Conservation (phyloP, 192 early-diverging fungal species). For the Backusella tuberculispora region DNA sequence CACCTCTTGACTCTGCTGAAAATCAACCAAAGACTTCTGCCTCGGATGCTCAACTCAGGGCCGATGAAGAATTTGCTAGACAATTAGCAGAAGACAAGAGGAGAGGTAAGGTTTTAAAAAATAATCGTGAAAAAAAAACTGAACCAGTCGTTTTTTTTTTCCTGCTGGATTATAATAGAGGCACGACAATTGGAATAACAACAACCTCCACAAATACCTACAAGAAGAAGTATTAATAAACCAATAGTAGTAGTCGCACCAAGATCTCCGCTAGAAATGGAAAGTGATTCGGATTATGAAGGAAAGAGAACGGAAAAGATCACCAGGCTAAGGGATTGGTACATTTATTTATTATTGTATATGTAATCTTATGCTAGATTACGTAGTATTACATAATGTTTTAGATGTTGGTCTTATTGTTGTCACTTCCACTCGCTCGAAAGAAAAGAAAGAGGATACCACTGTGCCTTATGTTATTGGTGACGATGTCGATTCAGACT, state of each 20-base stretch:
- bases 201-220: neutral
- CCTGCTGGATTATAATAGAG: no score
- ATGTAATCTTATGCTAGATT: neutral
- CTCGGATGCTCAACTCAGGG: conserved; percentile 47
- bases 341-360: neutral
- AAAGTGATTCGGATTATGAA: conserved; percentile 21
- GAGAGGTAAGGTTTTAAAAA: neutral
- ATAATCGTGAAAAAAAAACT: no score
- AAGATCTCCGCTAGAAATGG: conserved; percentile 20
- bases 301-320: neutral
- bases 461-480: conserved; percentile 30
- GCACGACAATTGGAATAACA: neutral
- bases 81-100: conserved; percentile 44
- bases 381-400: neutral
- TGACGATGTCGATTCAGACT: conserved; percentile 32
- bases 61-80: conserved; percentile 60
- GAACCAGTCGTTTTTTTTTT: no score
- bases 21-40: conserved; percentile 37
- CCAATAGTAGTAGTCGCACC: conserved; percentile 16
- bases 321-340: neutral
- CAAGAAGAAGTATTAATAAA: neutral
- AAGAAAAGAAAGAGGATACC: conserved; percentile 6
- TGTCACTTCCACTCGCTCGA: neutral
- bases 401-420: neutral
- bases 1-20: neutral